Evolutionary conservation across 208 protist genomes (phyloP), one percentile per base, ranked within the genome.

Genomic region (Tetramitus jugosus): DNA sequence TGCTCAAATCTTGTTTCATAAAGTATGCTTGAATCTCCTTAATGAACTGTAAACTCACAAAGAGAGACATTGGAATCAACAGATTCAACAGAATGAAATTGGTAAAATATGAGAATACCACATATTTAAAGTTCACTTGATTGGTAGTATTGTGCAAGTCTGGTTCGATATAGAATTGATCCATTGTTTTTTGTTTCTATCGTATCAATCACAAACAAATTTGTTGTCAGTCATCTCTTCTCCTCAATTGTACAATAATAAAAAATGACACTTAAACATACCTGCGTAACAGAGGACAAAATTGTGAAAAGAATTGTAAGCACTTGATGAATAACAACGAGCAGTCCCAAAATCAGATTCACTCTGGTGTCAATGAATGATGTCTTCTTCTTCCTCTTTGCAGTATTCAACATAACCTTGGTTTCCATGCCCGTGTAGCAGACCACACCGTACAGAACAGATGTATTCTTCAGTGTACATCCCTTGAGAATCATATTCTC

Each of bases 41-140:
- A 78, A 88, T 87, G 77, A 93, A 87, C 84, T 94, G 88, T 13
- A 94, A 78, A 17, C 90, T 90, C 37, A 96, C 88, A 68, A 94
- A 96, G 40, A 94, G 84, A 0, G 91, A 94, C 74, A 94, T 92
- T 60, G 92, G 91, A 76, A 94, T 93, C 67, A 94, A 86, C 84
- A 92, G 91, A 67, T 85, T 92, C 20, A 94, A 77, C 3, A 96
- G 81, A 62, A 96, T 89, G 81, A 94, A 94, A 81, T 92, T 94
- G 43, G 91, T 91, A 3, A 94, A 53, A 14, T 23, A 53, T 6
- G 42, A 53, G 7, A 49, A 4, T 0, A 74, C 67, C 6, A 74
- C 26, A 33, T 23, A 74, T 23, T n/a, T 62, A 7, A 62, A 3
- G 29, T 56, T 20, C 14, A 56, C 49, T 26, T 10, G 10, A 20